A percentile compares a stretch with the other conserved stretches of the same genome.
phyloP scores from a whole-genome alignment of 306 rosid genomes.

The Cucurbita argyrosperma region DNA sequence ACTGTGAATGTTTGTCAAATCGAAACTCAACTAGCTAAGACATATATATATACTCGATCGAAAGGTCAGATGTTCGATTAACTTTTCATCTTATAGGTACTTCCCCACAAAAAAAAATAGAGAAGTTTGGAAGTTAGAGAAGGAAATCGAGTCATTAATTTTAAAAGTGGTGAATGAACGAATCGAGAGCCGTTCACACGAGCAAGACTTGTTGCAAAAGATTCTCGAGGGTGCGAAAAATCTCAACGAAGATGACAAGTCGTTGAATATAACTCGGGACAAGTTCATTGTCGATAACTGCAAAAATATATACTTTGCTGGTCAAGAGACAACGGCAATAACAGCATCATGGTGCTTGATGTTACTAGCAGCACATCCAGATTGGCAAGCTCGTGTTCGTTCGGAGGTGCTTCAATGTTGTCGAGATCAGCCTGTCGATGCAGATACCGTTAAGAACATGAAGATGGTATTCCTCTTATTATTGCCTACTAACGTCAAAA shows the following conservation, averaged over 20 bases:
- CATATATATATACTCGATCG: background rate
- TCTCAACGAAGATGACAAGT: slow-evolving; percentile 1
- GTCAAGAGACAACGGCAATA: slow-evolving; percentile 71
- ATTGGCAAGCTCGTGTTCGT: slow-evolving; percentile 64
- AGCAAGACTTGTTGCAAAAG: slow-evolving; percentile 49
- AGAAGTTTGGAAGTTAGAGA: slow-evolving; percentile 44
- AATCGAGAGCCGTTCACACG: background rate
- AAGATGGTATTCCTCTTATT: slow-evolving; percentile 30
- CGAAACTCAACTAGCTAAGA: background rate
- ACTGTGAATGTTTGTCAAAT: background rate
- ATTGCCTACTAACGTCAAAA: background rate
- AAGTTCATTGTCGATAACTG: slow-evolving; percentile 76
- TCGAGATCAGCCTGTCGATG: slow-evolving; percentile 29
- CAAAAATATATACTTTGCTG: slow-evolving; percentile 91
- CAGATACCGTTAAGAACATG: slow-evolving; percentile 39
- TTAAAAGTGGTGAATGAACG: slow-evolving; percentile 27
- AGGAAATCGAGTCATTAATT: slow-evolving; percentile 35
- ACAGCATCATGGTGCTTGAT: slow-evolving; percentile 78
- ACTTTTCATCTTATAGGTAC: slow-evolving; percentile 17
- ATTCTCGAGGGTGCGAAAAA: slow-evolving; percentile 44
- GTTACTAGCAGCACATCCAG: slow-evolving; percentile 70
- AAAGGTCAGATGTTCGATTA: background rate
- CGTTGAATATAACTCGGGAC: slow-evolving; percentile 7
- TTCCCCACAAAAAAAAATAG: slow-evolving; percentile 42
- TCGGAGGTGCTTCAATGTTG: slow-evolving; percentile 45